Evolutionary conservation across 2,329 filamentous ascomycete species (phyloP).

Genomic region (Fusarium transvaalense): DNA sequence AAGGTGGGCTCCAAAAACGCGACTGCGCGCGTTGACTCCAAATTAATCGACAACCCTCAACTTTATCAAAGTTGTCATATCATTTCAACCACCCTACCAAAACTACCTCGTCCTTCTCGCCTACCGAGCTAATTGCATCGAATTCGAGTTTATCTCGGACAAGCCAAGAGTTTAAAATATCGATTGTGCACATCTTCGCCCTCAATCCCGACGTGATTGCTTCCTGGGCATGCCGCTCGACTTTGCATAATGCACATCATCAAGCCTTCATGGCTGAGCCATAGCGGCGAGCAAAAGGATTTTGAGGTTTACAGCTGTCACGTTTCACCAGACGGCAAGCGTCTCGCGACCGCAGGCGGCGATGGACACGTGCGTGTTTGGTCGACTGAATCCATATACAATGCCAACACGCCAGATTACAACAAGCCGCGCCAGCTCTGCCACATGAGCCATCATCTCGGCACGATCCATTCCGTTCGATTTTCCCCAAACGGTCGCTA

Average conservation of each 20-base stretch:
- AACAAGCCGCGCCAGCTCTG: slow-evolving; percentile 90
- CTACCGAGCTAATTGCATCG: slow-evolving; percentile 7
- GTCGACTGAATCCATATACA: slow-evolving; percentile 94
- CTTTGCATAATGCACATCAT: slow-evolving; percentile 78
- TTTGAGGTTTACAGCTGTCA: slow-evolving; percentile 99
- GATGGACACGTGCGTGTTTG: slow-evolving; percentile 98
- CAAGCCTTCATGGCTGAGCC: slow-evolving; percentile 95
- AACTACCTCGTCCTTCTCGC: background rate
- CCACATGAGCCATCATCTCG: slow-evolving; percentile 98
- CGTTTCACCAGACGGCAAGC: slow-evolving; percentile 92
- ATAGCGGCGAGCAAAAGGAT: slow-evolving; percentile 97
- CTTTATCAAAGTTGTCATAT: slow-evolving; percentile 21
- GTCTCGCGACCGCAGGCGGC: slow-evolving; percentile 93
- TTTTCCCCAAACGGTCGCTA: slow-evolving; percentile 97
- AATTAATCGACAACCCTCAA: slow-evolving; percentile 30
- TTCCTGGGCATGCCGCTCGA: slow-evolving; percentile 42
- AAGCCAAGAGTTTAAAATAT: background rate
- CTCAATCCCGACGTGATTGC: slow-evolving; percentile 22
- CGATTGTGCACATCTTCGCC: slow-evolving; percentile 2
- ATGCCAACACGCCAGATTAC: slow-evolving; percentile 78
- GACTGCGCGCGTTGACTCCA: slow-evolving; percentile 41
- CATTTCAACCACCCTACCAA: slow-evolving; percentile 7
- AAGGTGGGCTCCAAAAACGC: slow-evolving; percentile 38
- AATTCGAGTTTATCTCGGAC: slow-evolving; percentile 6
- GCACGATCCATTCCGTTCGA: slow-evolving; percentile 95